Evolutionary conservation across 176 grass and related monocot species (phyloP).

Genomic region (Rhipidocladum racemiflorum): DNA sequence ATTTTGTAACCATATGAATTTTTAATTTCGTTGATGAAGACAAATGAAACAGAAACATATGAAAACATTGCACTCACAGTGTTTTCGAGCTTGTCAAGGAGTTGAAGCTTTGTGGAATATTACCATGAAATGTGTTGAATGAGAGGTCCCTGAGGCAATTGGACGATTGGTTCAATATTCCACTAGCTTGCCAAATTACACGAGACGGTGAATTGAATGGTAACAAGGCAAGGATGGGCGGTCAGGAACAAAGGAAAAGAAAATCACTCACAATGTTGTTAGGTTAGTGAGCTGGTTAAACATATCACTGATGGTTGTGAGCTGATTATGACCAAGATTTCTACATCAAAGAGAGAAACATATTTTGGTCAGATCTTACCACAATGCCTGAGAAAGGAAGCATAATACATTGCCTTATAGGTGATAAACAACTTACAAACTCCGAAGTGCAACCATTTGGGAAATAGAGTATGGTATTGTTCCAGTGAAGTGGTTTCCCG

Average conservation of each 20-base stretch:
- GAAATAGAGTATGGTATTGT: slow-evolving; percentile 72
- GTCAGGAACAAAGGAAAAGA: slow-evolving; percentile 15
- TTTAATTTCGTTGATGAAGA: not conserved
- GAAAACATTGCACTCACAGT: slow-evolving; percentile 58
- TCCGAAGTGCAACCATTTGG: slow-evolving; percentile 50
- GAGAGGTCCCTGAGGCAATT: slow-evolving; percentile 71
- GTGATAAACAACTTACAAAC: slow-evolving; percentile 55
- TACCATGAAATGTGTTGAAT: slow-evolving; percentile 59
- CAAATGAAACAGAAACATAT: not conserved
- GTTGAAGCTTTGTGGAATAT: slow-evolving; percentile 78
- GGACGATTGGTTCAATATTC: slow-evolving; percentile 17
- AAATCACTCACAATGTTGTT: slow-evolving; percentile 64
- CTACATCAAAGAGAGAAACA: slow-evolving; percentile 36
- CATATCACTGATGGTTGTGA: slow-evolving; percentile 62
- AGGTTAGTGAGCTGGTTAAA: slow-evolving; percentile 63
- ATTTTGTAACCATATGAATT: slow-evolving; percentile 11
- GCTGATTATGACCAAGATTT: slow-evolving; percentile 78
- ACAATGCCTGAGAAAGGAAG: not conserved
- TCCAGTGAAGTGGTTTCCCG: slow-evolving; percentile 66
- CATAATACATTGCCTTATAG: not conserved
- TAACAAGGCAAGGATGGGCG: not conserved
- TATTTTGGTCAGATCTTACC: slow-evolving; percentile 24
- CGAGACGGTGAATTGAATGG: not conserved
- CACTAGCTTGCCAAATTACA: not conserved
- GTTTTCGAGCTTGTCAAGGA: slow-evolving; percentile 61